These are phyloP conservation scores for Uromyces viciae-fabae DNA, from an alignment of 1,284 basidiomycete genomes.

Conservation along the genomic window DNA sequence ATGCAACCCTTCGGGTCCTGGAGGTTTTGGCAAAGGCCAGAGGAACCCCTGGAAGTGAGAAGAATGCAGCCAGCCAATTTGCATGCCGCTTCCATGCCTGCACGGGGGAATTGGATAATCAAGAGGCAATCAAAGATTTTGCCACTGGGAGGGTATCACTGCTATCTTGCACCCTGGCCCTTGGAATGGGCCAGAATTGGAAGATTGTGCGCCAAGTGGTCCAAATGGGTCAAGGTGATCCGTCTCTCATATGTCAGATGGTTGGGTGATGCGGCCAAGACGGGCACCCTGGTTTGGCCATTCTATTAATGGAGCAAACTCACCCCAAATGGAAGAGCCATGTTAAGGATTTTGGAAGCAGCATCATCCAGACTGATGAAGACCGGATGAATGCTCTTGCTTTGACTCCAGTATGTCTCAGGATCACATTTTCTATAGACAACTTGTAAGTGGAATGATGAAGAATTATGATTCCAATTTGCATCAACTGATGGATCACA, in stretches of 20 bases:
- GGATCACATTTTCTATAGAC: not conserved
- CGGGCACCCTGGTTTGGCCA: not conserved
- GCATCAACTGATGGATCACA: no score
- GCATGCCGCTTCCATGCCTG: not conserved
- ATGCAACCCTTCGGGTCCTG: not conserved
- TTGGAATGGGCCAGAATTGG: constrained; percentile 23
- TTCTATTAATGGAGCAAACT: not conserved
- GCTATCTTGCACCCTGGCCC: not conserved
- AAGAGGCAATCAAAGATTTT: not conserved
- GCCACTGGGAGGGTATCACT: not conserved
- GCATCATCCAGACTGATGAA: not conserved
- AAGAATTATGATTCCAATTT: no score
- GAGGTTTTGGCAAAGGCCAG: not conserved
- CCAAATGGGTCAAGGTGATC: not conserved
- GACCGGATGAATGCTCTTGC: constrained; percentile 7
- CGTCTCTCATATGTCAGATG: not conserved
- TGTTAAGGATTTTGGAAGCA: not conserved
- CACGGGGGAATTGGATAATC: not conserved
- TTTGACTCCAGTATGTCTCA: constrained; percentile 6
- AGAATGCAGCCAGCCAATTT: not conserved
- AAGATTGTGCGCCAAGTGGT: not conserved
- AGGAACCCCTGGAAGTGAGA: not conserved
- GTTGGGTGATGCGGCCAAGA: not conserved
- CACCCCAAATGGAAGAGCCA: constrained; percentile 8
- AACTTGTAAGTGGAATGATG: constrained; percentile 4